Percentiles rank a stretch among this genome's conserved stretches.
phyloP scores from a whole-genome alignment of 495 filamentous ascomycete genomes.

The Aspergillus cavernicola region DNA sequence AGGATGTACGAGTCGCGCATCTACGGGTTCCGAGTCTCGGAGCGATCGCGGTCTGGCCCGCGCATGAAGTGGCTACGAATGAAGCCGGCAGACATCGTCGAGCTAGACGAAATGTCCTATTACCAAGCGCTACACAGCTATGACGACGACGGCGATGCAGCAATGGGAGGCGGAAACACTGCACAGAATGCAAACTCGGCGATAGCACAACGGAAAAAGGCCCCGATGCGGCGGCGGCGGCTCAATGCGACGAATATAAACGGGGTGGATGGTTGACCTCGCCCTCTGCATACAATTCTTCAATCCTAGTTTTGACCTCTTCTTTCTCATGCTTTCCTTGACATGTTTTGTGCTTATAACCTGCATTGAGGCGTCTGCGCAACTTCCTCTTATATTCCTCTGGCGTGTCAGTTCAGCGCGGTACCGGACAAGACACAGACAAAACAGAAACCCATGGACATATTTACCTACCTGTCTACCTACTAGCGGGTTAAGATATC shows the following conservation, averaged over 20 bases:
- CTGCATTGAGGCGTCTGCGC: constrained; percentile 23
- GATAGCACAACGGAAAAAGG: constrained; percentile 48
- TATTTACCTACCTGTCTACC: too few species aligned
- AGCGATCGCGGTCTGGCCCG: constrained; percentile 79
- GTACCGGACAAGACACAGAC: too few species aligned
- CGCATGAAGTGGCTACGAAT: constrained; percentile 95
- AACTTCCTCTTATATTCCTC: neutral
- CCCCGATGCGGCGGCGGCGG: constrained; percentile 47
- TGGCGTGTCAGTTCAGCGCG: neutral
- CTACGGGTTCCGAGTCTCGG: constrained; percentile 92
- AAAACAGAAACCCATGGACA: too few species aligned
- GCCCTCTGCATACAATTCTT: neutral
- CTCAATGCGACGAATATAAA: constrained; percentile 37
- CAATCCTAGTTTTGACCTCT: neutral
- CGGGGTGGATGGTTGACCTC: constrained; percentile 25
- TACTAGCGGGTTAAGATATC: too few species aligned
- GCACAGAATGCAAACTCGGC: constrained; percentile 28
- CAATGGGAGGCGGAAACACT: constrained; percentile 28
- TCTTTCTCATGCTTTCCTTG: constrained; percentile 14
- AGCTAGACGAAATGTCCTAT: constrained; percentile 73
- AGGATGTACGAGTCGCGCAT: constrained; percentile 93
- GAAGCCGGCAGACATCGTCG: constrained; percentile 71
- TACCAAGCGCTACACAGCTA: constrained; percentile 40
- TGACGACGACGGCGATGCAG: constrained; percentile 49
- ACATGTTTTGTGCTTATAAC: constrained; percentile 3